Percentiles rank a stretch among this genome's conserved stretches.
These are phyloP conservation scores for Cercospora nicotianae DNA, from an alignment of 2,329 filamentous ascomycete species.

Conservation along the genomic window DNA sequence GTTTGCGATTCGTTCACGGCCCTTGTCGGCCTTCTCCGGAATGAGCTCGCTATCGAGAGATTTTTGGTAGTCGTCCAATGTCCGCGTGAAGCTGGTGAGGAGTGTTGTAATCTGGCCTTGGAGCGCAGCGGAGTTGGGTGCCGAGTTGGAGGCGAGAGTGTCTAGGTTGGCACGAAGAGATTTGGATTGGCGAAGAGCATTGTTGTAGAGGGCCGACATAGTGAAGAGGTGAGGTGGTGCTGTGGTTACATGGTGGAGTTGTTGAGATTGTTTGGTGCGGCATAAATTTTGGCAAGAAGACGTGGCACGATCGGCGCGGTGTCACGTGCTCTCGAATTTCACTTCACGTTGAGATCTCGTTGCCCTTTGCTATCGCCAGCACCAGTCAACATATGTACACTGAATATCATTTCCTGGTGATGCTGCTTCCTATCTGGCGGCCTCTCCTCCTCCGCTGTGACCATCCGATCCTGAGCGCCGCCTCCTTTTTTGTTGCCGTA, in stretches of 20 bases:
- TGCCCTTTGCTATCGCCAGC: neutral
- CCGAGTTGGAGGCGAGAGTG: constrained; percentile 61
- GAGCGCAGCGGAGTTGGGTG: constrained; percentile 56
- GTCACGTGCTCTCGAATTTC: neutral
- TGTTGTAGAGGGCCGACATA: constrained; percentile 71
- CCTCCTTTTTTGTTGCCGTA: neutral
- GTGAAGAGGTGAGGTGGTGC: neutral
- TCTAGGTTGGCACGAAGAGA: constrained; percentile 75
- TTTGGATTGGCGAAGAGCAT: constrained; percentile 79
- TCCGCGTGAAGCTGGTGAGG: constrained; percentile 79
- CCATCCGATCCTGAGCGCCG: neutral
- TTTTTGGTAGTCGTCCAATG: constrained; percentile 85
- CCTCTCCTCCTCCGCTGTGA: neutral
- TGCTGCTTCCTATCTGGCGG: neutral
- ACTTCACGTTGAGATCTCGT: neutral
- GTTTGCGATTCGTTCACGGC: constrained; percentile 76
- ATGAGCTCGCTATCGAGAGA: constrained; percentile 88
- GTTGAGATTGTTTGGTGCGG: neutral
- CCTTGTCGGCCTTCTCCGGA: constrained; percentile 87
- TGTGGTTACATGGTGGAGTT: constrained; percentile 4
- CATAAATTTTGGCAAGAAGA: constrained; percentile 4
- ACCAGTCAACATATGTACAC: neutral
- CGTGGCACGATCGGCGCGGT: constrained; percentile 5
- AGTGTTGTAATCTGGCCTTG: constrained; percentile 74
- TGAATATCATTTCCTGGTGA: neutral